Evolutionary conservation across 352 stramenopile genomes (phyloP), one percentile per base, ranked within the genome.

Genomic region (Globisporangium takayamanum): DNA sequence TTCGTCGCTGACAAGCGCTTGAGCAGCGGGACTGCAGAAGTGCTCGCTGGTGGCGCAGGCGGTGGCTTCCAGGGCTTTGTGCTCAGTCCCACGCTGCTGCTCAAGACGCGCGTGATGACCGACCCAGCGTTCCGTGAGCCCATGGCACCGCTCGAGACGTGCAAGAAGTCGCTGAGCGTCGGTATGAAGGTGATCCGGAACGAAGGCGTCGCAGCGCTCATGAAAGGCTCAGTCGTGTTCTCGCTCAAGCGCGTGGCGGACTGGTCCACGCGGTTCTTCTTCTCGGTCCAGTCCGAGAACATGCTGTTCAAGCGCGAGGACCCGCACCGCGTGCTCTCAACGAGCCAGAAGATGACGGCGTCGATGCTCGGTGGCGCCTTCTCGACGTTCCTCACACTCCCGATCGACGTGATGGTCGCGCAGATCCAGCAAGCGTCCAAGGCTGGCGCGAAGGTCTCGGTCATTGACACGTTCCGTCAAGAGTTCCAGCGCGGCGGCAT

Each of bases 91-190:
- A 96, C 88, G 63, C 77, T 98, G 54, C 73, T 98, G 53, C 76
- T 98, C 42, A 98, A 98, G 76, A 98, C 92, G 48, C 87, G 92
- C 47, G 92, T 98, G 46, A 98, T 98, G 92, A 98, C 92, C 0
- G 88, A 98, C 63, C 80, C 87, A 3, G 72, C 96, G 6, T 98
- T 97, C 76, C 87, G 91, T 25, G 74, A 93, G 54, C 79, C 84
- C n/a, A 97, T 97, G 87, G 92, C 74, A 47, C 68, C 80, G 16
- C 59, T 84, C 14, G 76, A 96, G 72, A 97, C 92, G 16, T 90
- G 78, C 53, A 77, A 70, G 49, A 80, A 90, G 63, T 94, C 78
- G 54, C 72, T 94, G 55, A 67, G 69, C 28, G 84, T 97, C 42
- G 92, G 92, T 25, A 84, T 90, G 66, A 88, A 93, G 51, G 88